phyloP scores from a whole-genome alignment of 768 basidiomycete species.

The Amanita jacksonii region DNA sequence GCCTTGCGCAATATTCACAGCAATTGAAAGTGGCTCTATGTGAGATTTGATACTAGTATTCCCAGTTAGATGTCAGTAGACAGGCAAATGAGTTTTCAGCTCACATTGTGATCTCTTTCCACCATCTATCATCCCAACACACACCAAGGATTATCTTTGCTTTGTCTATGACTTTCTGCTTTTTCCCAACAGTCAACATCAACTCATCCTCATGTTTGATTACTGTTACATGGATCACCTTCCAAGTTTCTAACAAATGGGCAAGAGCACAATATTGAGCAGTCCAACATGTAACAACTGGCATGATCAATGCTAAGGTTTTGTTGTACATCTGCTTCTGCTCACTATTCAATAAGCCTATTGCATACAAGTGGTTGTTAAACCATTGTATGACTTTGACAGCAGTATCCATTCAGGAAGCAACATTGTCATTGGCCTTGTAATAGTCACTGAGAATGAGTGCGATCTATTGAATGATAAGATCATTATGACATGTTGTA shows the following conservation, averaged over 20 bases:
- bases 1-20: not conserved
- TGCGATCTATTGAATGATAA: slow-evolving; percentile 11
- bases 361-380: not conserved
- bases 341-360: slow-evolving; percentile 1
- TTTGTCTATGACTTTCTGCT: not conserved
- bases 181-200: not conserved
- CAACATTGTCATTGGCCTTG: slow-evolving; percentile 6
- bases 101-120: not conserved
- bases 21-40: not conserved
- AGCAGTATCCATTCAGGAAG: slow-evolving; percentile 9
- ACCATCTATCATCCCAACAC: not conserved
- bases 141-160: not conserved
- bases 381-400: not conserved
- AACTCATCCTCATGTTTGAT: not conserved
- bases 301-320: not conserved
- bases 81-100: not conserved
- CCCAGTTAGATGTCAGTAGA: not conserved
- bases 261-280: not conserved
- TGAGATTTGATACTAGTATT: not conserved
- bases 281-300: not conserved
- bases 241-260: not conserved
- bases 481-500: too few relatives aligned
- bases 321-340: not conserved
- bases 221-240: not conserved
- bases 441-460: slow-evolving; percentile 19